Conservation (phyloP, 257 asterid species). For the Jasminum sambac region DNA sequence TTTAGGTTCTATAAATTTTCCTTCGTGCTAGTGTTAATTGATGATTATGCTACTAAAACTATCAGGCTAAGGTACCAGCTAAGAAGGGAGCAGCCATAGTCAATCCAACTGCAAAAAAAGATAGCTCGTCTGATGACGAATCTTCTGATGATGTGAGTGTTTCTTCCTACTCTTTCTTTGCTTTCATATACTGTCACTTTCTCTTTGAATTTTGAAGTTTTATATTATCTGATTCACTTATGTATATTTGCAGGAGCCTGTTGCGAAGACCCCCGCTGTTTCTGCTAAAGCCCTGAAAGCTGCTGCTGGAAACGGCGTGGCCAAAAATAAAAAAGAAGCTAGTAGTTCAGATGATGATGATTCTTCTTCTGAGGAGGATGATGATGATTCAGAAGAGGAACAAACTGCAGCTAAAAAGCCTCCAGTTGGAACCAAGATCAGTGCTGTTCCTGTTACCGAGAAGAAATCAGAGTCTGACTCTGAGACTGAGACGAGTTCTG, state of each 20-base stretch:
- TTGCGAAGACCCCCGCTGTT: background rate
- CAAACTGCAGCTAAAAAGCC: background rate
- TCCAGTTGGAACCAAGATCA: constrained; percentile 21
- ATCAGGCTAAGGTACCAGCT: background rate
- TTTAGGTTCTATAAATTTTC: background rate
- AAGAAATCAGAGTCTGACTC: constrained; percentile 24
- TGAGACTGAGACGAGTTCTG: constrained; percentile 26
- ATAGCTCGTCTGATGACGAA: constrained; percentile 23
- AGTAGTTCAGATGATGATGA: constrained; percentile 29
- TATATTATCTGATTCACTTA: background rate
- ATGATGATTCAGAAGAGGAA: constrained; percentile 7
- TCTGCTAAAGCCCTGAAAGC: constrained; percentile 16
- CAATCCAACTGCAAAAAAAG: background rate
- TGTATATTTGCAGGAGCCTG: constrained; percentile 22
- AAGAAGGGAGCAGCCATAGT: background rate
- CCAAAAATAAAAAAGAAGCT: constrained; percentile 21
- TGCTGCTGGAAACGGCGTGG: constrained; percentile 17
- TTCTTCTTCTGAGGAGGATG: constrained; percentile 30
- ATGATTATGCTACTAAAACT: background rate
- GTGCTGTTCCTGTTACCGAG: background rate
- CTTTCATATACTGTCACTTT: background rate
- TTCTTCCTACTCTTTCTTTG: background rate
- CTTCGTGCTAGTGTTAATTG: background rate
- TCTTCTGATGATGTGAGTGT: constrained; percentile 15
- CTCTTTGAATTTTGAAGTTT: background rate